Evolutionary conservation across 257 asterid genomes (phyloP), one percentile per base, ranked within the genome.

Genomic region (Eucommia ulmoides): DNA sequence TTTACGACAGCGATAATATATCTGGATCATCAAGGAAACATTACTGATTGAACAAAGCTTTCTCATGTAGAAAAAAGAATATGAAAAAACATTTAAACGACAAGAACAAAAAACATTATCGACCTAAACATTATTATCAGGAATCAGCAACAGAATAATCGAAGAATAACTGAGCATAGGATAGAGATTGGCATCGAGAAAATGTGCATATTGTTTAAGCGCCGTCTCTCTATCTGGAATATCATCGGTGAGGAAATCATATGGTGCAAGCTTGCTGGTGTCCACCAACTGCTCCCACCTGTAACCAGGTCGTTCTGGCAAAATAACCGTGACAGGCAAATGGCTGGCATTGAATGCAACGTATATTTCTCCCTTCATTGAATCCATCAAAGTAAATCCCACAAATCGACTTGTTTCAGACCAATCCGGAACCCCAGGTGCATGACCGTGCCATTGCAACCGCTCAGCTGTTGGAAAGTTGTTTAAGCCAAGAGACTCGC

Each of bases 81-180:
- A n/a, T n/a, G n/a, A n/a, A n/a, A n/a, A n/a, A n/a, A n/a, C n/a
- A n/a, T n/a, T n/a, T n/a, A n/a, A n/a, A n/a, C n/a, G n/a, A n/a
- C n/a, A n/a, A n/a, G n/a, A n/a, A n/a, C n/a, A n/a, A n/a, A n/a
- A n/a, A n/a, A n/a, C n/a, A n/a, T n/a, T n/a, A n/a, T n/a, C n/a
- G n/a, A n/a, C n/a, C n/a, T 52, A 52, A 12, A 25, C 41, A 20
- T 46, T 44, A 23, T 24, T 19, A 22, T 72, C 78, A 1, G 80
- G 75, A 53, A 79, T 66, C 18, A 78, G 92, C 20, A 68, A 20
- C 45, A 91, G 84, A 68, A 83, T 67, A 47, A 91, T 64, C 8
- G 96, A 82, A 56, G 98, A 86, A 64, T 86, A 91, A 62, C 93
- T 77, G 18, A 91, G 81, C 93, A 91, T 80, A 18, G 98, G 98